A percentile compares a stretch with the other conserved stretches of the same genome.
phyloP scores from a whole-genome alignment of 2,329 filamentous ascomycete genomes.

The Celoporthe dispersa region DNA sequence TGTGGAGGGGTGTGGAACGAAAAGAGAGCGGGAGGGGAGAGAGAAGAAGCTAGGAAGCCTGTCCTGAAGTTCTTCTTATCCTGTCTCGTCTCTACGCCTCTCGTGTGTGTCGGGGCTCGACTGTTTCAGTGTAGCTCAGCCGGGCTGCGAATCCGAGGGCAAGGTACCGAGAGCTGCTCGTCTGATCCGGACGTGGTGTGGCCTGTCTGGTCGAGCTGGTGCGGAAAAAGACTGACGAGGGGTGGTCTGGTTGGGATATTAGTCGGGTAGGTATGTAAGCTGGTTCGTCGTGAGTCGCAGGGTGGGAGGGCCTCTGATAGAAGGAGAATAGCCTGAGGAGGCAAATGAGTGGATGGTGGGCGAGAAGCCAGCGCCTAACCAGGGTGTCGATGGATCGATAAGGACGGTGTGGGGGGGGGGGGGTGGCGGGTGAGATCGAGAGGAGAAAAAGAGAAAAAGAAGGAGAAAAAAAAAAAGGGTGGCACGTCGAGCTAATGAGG shows the following conservation, averaged over 20 bases:
- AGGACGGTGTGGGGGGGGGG: slow-evolving; percentile 28
- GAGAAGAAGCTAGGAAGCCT: slow-evolving; percentile 7
- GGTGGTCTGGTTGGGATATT: neutral
- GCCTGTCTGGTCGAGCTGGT: slow-evolving; percentile 8
- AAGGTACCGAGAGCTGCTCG: slow-evolving; percentile 8
- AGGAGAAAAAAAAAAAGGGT: neutral
- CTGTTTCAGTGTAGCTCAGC: slow-evolving; percentile 23
- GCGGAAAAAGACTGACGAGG: slow-evolving; percentile 25
- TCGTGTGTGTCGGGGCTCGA: slow-evolving; percentile 15
- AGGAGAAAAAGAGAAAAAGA: too few relatives aligned
- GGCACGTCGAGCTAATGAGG: slow-evolving; percentile 4
- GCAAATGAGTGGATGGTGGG: slow-evolving; percentile 36
- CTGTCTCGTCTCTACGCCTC: slow-evolving; percentile 7
- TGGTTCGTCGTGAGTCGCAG: neutral
- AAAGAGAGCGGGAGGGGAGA: neutral
- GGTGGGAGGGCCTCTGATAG: slow-evolving; percentile 18
- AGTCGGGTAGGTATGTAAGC: slow-evolving; percentile 4
- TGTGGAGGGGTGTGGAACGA: slow-evolving; percentile 8
- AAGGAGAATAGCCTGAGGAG: slow-evolving; percentile 16
- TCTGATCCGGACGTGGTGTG: slow-evolving; percentile 20
- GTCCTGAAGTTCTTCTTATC: slow-evolving; percentile 14
- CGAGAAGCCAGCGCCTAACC: slow-evolving; percentile 37
- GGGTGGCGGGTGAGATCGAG: neutral
- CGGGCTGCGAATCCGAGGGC: slow-evolving; percentile 10
- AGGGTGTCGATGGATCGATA: slow-evolving; percentile 23